These are phyloP conservation scores for Persicaria maculosa DNA, from an alignment of 148 eudicot species.

Conservation along the genomic window DNA sequence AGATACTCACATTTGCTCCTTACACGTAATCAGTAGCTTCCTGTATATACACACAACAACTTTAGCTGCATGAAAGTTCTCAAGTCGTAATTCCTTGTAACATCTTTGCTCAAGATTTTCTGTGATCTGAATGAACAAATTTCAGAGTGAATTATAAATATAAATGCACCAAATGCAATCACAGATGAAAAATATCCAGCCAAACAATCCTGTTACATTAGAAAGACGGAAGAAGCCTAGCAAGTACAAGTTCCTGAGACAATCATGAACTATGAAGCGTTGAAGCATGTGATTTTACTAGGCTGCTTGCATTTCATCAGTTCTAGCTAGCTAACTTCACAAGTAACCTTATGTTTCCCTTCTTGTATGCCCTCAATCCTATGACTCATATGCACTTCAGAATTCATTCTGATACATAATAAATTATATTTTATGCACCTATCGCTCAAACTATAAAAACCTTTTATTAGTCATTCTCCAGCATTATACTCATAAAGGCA, in stretches of 20 bases:
- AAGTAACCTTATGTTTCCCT: not conserved
- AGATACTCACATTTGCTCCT: conserved; percentile 79
- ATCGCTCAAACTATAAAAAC: not conserved
- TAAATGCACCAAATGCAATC: not conserved
- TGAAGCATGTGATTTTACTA: too few relatives aligned
- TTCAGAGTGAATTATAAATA: not conserved
- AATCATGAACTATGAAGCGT: not conserved
- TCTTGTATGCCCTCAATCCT: not conserved
- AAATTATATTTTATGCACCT: too few relatives aligned
- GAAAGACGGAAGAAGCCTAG: not conserved
- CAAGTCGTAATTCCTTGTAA: conserved; percentile 76
- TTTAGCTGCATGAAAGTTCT: conserved; percentile 58
- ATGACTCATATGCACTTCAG: not conserved
- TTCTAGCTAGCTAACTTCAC: not conserved
- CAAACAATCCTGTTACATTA: not conserved
- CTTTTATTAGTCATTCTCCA: not conserved
- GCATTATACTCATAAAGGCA: not conserved
- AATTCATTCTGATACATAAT: too few relatives aligned
- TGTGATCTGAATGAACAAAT: conserved; percentile 47
- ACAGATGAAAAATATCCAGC: too few relatives aligned
- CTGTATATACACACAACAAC: conserved; percentile 65
- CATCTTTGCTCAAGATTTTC: conserved; percentile 75
- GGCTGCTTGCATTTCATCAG: not conserved
- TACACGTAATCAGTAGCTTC: conserved; percentile 70
- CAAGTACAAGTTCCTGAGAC: too few relatives aligned